These are phyloP conservation scores for Cercospora beticola DNA, from an alignment of 2,329 filamentous ascomycete genomes.

Conservation along the genomic window DNA sequence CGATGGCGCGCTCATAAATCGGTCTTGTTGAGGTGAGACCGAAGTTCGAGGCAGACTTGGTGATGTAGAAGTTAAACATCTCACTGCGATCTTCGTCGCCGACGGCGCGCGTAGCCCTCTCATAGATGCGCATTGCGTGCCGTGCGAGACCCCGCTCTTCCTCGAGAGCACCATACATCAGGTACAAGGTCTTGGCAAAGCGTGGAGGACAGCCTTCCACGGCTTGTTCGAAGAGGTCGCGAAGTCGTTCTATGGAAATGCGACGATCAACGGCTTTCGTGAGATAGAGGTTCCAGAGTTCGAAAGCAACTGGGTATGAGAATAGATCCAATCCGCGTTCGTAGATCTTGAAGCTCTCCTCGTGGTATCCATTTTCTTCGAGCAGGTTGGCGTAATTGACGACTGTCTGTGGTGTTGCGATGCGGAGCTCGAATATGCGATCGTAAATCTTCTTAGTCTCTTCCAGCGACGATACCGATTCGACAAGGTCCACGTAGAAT, in stretches of 20 bases:
- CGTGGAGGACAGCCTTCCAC: constrained; percentile 92
- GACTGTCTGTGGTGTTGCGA: constrained; percentile 95
- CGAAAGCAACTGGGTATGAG: constrained; percentile 95
- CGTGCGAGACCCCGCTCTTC: constrained; percentile 92
- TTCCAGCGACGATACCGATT: constrained; percentile 86
- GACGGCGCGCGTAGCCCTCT: constrained; percentile 90
- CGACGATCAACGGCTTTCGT: constrained; percentile 96
- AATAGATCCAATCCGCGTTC: constrained; percentile 97
- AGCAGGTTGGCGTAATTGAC: constrained; percentile 97
- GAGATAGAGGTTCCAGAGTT: constrained; percentile 97
- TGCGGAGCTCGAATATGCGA: constrained; percentile 94
- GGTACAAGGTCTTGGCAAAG: constrained; percentile 91
- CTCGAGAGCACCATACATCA: constrained; percentile 98
- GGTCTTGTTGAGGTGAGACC: constrained; percentile 89
- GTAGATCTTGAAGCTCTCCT: constrained; percentile 97
- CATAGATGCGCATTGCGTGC: constrained; percentile 98
- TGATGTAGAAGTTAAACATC: constrained; percentile 99
- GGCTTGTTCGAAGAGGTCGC: constrained; percentile 95
- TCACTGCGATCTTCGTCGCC: constrained; percentile 91
- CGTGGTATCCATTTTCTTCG: constrained; percentile 91
- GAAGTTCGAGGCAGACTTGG: constrained; percentile 97
- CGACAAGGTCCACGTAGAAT: constrained; percentile 97
- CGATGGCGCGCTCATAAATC: constrained; percentile 95
- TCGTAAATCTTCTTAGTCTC: constrained; percentile 95
- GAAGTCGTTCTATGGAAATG: constrained; percentile 88